Evolutionary conservation across 2,329 filamentous ascomycete species (phyloP).

Genomic region (Xylariomycetidae sp.): DNA sequence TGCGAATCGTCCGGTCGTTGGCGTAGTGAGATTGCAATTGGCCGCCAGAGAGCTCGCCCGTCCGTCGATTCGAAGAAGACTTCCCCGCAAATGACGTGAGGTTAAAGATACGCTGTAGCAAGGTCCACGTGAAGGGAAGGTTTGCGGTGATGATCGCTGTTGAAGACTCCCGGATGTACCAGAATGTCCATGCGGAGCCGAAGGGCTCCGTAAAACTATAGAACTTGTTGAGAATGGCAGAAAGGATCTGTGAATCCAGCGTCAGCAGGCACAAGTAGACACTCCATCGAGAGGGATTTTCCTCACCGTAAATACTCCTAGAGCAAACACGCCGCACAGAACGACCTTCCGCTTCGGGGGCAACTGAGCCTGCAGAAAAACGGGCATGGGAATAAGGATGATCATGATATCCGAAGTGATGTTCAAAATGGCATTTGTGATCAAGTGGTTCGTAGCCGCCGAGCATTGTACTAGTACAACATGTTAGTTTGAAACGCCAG

Average conservation of each 20-base stretch:
- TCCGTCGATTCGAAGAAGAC: conserved; percentile 25
- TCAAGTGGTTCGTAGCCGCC: conserved; percentile 51
- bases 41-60: conserved; percentile 12
- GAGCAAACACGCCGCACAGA: conserved; percentile 40
- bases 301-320: conserved; percentile 44
- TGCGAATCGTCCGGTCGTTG: conserved; percentile 15
- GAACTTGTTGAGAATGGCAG: conserved; percentile 43
- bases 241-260: conserved; percentile 36
- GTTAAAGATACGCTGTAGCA: conserved; percentile 34
- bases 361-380: conserved; percentile 46
- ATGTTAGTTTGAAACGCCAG: too few species aligned
- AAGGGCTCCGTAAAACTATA: conserved; percentile 38
- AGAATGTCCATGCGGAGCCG: conserved; percentile 35
- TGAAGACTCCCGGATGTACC: conserved; percentile 42
- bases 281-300: background rate
- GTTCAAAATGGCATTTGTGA: conserved; percentile 55
- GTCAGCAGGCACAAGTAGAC: background rate
- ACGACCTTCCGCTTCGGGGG: conserved; percentile 47
- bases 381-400: conserved; percentile 51
- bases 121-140: conserved; percentile 38
- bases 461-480: conserved; percentile 54
- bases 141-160: conserved; percentile 41
- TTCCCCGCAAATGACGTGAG: conserved; percentile 28
- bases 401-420: conserved; percentile 57
- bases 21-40: too few species aligned